Evolutionary conservation across 495 filamentous ascomycete species (phyloP), one percentile per base, ranked within the genome.

Genomic region (Neurospora sp.): DNA sequence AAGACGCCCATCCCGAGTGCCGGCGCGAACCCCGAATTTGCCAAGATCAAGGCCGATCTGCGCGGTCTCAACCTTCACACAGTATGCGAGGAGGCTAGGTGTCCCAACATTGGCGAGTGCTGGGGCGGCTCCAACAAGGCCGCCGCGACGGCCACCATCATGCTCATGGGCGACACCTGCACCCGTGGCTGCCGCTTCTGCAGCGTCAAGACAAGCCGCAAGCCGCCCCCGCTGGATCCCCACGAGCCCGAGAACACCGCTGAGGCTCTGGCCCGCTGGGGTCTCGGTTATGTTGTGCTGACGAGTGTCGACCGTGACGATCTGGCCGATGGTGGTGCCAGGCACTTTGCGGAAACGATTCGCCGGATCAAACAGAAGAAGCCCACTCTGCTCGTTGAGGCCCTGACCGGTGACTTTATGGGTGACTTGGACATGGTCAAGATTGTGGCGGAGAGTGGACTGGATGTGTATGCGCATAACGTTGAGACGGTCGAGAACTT

Each of bases 161-260:
- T 99, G 96, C 85, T 98, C 8, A 98, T 98, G 95, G 96, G 96
- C 74, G 96, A 99, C 78, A 98, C 96, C 8, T 99, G 96, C 83
- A 99, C 96, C 9, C 90, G 96, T 38, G 96, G 96, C 27, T 99
- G 96, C 81, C 89, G 96, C 53, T 99, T 99, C 86, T 99, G 96
- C 86, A 91, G 89, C 72, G 96, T 99, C 68, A 98, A 98, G 88
- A 99, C 96, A 0, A 88, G 82, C 31, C 89, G 91, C 48, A 80
- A 83, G 0, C 96, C 96, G 3, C 82, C 90, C 9, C 93, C 96
- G 35, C 88, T 98, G 40, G 96, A 99, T 80, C 92, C 93, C 8
- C 96, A 98, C 81, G 96, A 99, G 82, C 96, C 96, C 1, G 96
- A 99, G 84, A 90, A 99, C 82, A 97, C 94, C 3, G 94, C 96